Evolutionary conservation across 2,329 filamentous ascomycete genomes (phyloP).

Genomic region (Penicillium sp.): DNA sequence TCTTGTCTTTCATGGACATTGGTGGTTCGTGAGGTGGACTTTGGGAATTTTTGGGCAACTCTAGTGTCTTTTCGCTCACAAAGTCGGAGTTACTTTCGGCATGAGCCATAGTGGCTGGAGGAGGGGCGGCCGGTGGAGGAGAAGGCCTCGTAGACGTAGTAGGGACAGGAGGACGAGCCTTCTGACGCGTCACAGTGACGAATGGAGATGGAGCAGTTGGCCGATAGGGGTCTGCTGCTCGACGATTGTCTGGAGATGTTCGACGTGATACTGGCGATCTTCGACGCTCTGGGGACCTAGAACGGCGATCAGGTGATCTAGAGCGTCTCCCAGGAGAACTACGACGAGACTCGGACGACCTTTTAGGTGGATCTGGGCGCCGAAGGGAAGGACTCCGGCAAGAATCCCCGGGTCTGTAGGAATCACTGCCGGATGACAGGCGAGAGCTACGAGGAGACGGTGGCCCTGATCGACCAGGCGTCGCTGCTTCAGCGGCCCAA

Average conservation of each 20-base stretch:
- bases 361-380: neutral
- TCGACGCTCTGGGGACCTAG: neutral
- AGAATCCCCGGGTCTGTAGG: neutral
- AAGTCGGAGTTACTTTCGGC: neutral
- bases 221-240: neutral
- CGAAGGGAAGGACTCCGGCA: neutral
- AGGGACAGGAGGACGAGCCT: neutral
- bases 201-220: neutral
- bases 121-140: neutral
- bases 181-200: neutral
- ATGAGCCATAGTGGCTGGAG: neutral
- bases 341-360: neutral
- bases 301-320: neutral
- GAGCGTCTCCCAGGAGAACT: neutral
- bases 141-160: neutral
- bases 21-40: neutral
- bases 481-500: neutral
- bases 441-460: neutral
- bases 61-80: too few relatives aligned
- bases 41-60: neutral
- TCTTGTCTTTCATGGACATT: constrained; percentile 5
- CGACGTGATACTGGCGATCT: neutral
- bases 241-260: neutral
- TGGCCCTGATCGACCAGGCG: neutral
- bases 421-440: too few relatives aligned